These are phyloP conservation scores for Diaporthe australafricana DNA, from an alignment of 2,329 filamentous ascomycete genomes.

Conservation along the genomic window DNA sequence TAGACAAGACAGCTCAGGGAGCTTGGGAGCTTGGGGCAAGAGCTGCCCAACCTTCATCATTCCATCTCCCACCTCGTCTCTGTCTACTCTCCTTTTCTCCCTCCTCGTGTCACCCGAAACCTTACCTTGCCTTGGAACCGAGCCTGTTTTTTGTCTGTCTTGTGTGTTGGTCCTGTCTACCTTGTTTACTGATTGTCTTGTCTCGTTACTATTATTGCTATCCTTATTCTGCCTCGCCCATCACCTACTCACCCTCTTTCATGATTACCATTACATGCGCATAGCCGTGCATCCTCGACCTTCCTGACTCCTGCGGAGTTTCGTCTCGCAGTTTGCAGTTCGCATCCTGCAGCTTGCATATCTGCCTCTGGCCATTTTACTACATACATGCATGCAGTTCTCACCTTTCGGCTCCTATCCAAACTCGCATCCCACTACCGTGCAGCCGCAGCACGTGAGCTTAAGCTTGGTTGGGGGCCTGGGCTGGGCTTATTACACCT, in stretches of 20 bases:
- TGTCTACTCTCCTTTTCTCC: background rate
- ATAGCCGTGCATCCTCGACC: background rate
- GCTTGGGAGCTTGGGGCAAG: slow-evolving; percentile 16
- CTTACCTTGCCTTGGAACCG: slow-evolving; percentile 5
- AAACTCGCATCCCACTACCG: slow-evolving; percentile 8
- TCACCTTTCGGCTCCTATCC: slow-evolving; percentile 2
- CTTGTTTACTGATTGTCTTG: background rate
- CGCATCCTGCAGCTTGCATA: background rate
- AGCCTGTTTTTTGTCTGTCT: background rate
- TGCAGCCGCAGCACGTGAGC: slow-evolving; percentile 24
- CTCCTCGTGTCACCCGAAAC: slow-evolving; percentile 10
- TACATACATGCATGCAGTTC: background rate
- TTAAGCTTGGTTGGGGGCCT: background rate
- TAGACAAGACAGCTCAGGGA: background rate
- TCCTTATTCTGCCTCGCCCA: background rate
- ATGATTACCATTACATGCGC: background rate
- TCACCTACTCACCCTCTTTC: background rate
- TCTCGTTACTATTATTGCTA: background rate
- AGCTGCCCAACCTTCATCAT: slow-evolving; percentile 24
- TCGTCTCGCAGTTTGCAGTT: background rate
- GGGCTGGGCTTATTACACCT: background rate
- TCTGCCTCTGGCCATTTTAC: background rate
- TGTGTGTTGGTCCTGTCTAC: background rate
- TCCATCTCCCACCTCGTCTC: background rate
- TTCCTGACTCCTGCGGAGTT: background rate